Evolutionary conservation across 768 basidiomycete species (phyloP), one percentile per base, ranked within the genome.

Genomic region (Auriculariales sp.): DNA sequence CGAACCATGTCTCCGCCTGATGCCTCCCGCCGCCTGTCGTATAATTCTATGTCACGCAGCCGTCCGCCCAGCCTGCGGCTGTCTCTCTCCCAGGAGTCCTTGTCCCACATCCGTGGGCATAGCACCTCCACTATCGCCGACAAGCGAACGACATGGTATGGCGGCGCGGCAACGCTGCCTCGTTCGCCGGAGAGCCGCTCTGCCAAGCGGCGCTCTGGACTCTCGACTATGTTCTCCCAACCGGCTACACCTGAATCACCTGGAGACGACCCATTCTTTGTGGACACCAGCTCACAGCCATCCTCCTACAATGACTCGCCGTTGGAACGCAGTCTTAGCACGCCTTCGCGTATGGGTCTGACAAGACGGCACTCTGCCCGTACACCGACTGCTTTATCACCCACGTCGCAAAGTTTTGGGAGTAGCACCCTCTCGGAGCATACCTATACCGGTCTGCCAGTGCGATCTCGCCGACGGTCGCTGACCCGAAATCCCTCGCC

Each of bases 131-230:
- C 49, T 7, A 29, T 46, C 35, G 15, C 30, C 46, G 59, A 66
- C 57, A 86, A 86, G 57, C 74, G 83, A 14, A 72, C 77, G 12
- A 85, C 83, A 0, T 89, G 85, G 85, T 86, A 76, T 50, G 83
- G 82, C 25, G 64, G 62, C 2, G 65, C 71, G 3, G 72, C 72
- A 12, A 68, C 72, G 52, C 71, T 77, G 2, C 66, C 71, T 10
- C 64, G 65, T 32, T 68, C 68, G 29, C 57, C 71, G 15, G 54
- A 69, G 27, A 71, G 64, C 53, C 67, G 71, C 36, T 61, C 71
- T 50, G 71, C 76, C 51, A 78, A 73, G 53, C 72, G 78, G 4
- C 67, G 73, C 35, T 75, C 76, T 1, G 75, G 80, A 59, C 56
- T 84, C 29, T 66, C 70, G 0, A 62, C 71, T 15, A 54, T 83